Conservation (phyloP, 345 rosid species). For the Hirschfeldia incana region DNA sequence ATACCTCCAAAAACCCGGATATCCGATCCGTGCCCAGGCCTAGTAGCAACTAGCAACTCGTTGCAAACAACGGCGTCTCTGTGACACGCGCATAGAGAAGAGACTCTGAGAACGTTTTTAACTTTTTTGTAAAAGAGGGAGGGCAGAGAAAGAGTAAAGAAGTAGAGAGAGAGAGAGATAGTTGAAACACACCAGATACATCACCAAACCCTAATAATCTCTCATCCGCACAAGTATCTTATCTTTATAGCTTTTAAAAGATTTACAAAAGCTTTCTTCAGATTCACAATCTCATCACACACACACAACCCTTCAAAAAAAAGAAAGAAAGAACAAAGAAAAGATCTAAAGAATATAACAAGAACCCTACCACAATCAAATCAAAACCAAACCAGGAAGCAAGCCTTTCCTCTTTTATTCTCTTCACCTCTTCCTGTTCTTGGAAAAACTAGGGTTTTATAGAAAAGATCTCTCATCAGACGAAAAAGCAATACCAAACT, state of each 20-base stretch:
- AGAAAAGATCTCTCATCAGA: slow-evolving; percentile 38
- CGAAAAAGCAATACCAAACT: slow-evolving; percentile 27
- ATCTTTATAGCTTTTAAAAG: slow-evolving; percentile 37
- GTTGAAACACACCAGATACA: slow-evolving; percentile 45
- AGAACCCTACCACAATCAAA: slow-evolving; percentile 16
- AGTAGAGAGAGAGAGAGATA: slow-evolving; percentile 25
- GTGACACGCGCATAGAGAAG: slow-evolving; percentile 10
- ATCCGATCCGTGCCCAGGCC: no score
- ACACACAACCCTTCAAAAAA: slow-evolving; percentile 16
- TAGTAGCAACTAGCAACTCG: neutral
- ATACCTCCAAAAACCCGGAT: no score
- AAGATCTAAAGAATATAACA: slow-evolving; percentile 25
- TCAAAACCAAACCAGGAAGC: slow-evolving; percentile 19
- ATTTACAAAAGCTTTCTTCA: slow-evolving; percentile 30
- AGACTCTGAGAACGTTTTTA: slow-evolving; percentile 5
- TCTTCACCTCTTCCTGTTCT: slow-evolving; percentile 25
- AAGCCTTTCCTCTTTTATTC: slow-evolving; percentile 28
- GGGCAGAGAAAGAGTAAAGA: slow-evolving; percentile 19
- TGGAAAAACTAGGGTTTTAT: slow-evolving; percentile 30
- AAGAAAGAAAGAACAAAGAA: neutral
- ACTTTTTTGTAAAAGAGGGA: slow-evolving; percentile 1
- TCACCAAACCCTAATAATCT: slow-evolving; percentile 50
- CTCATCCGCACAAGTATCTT: slow-evolving; percentile 40
- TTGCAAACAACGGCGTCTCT: slow-evolving; percentile 7
- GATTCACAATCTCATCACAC: slow-evolving; percentile 35